Evolutionary conservation across 148 eudicot genomes (phyloP).

Genomic region (Vaccinium macrocarpon): DNA sequence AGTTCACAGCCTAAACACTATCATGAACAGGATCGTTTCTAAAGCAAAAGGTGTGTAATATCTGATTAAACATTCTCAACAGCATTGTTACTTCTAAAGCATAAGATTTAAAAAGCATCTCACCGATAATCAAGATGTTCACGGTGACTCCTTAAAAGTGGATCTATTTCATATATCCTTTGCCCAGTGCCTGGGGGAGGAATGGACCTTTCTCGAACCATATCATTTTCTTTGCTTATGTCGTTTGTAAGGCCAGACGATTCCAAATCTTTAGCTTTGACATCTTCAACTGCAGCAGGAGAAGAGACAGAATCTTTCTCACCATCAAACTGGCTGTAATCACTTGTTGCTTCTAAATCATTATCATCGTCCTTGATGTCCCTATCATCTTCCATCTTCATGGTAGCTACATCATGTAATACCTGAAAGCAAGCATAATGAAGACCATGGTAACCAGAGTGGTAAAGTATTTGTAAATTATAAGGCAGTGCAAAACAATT

Average conservation of each 20-base stretch:
- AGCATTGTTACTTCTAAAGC: slow-evolving; percentile 9
- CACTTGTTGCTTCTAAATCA: slow-evolving; percentile 20
- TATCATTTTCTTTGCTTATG: slow-evolving; percentile 31
- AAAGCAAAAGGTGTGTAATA: slow-evolving; percentile 18
- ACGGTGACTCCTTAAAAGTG: slow-evolving; percentile 51
- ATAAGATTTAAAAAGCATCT: slow-evolving; percentile 24
- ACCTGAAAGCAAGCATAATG: slow-evolving; percentile 34
- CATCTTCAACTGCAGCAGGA: slow-evolving; percentile 31
- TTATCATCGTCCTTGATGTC: slow-evolving; percentile 24
- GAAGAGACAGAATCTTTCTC: slow-evolving; percentile 27
- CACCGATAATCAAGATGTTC: slow-evolving; percentile 92
- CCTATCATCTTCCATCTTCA: slow-evolving; percentile 24
- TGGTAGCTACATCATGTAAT: slow-evolving; percentile 32
- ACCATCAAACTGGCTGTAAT: slow-evolving; percentile 22
- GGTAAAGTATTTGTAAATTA: no score
- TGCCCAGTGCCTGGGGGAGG: slow-evolving; percentile 86
- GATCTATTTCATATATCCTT: slow-evolving; percentile 85
- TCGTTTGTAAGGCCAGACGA: slow-evolving; percentile 26
- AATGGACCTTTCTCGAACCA: slow-evolving; percentile 39
- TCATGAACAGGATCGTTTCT: neutral
- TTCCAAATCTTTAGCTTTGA: slow-evolving; percentile 22
- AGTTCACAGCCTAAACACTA: neutral
- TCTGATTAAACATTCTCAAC: slow-evolving; percentile 1
- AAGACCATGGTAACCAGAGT: slow-evolving; percentile 7
- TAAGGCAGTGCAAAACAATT: neutral